A percentile compares a stretch with the other conserved stretches of the same genome.
phyloP scores from a whole-genome alignment of 345 rosid genomes.

The Anacardium occidentale region DNA sequence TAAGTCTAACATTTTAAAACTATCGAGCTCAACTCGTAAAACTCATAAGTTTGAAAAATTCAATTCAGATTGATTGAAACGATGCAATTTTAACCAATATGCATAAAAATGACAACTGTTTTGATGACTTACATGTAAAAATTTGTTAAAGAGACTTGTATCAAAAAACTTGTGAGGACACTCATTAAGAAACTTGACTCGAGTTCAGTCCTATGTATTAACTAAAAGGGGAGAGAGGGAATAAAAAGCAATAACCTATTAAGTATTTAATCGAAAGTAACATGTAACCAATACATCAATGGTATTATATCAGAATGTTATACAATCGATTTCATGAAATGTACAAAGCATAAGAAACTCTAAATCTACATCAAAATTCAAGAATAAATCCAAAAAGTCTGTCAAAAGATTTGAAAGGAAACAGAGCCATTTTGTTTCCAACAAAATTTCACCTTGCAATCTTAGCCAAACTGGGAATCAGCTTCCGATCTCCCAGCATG shows the following conservation, averaged over 20 bases:
- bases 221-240: neutral
- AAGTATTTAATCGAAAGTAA: neutral
- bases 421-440: neutral
- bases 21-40: too few species aligned
- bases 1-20: too few species aligned
- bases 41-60: too few species aligned
- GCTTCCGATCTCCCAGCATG: neutral
- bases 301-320: neutral
- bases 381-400: neutral
- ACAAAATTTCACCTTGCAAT: neutral
- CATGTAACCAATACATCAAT: neutral
- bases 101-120: too few species aligned
- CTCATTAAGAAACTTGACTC: too few species aligned
- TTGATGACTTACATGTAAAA: too few species aligned
- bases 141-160: too few species aligned
- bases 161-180: too few species aligned
- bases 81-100: too few species aligned
- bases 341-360: neutral
- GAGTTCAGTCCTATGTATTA: too few species aligned
- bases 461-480: neutral
- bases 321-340: neutral
- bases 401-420: neutral
- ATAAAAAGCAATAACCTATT: neutral
- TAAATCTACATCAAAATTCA: neutral
- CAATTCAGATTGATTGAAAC: too few species aligned